Conservation (phyloP, 768 basidiomycete genomes). For the Coprinopsis sp. region DNA sequence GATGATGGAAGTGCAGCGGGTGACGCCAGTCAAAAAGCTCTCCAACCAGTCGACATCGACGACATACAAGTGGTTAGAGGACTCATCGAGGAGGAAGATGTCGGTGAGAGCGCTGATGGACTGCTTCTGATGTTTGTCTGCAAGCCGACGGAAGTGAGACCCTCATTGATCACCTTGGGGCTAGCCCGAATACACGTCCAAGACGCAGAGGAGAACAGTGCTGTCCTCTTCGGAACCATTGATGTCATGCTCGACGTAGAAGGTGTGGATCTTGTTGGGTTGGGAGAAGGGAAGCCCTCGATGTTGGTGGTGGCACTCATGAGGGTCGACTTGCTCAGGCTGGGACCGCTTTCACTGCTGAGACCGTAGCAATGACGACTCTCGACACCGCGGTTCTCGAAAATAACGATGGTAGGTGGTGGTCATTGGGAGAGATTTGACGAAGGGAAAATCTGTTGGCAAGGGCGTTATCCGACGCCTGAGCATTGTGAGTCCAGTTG, state of each 20-base stretch:
- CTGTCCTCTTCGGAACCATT: constrained; percentile 93
- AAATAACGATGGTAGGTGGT: too few species aligned
- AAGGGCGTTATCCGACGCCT: too few species aligned
- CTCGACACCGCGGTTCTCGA: constrained; percentile 94
- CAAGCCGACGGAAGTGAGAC: constrained; percentile 91
- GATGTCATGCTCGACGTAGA: constrained; percentile 99
- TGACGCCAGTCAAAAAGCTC: constrained; percentile 84
- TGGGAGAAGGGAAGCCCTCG: constrained; percentile 96
- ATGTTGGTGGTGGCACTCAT: constrained; percentile 94
- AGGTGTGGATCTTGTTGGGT: constrained; percentile 97
- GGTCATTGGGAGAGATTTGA: too few species aligned
- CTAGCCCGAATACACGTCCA: constrained; percentile 71
- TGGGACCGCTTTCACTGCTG: constrained; percentile 97
- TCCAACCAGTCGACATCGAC: constrained; percentile 98
- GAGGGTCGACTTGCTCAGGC: constrained; percentile 91
- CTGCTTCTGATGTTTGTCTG: constrained; percentile 76
- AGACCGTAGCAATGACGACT: constrained; percentile 98
- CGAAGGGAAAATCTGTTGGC: too few species aligned
- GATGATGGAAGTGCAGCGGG: constrained; percentile 93
- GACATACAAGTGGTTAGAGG: constrained; percentile 95
- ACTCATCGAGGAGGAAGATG: constrained; percentile 93
- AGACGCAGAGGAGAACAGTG: constrained; percentile 84
- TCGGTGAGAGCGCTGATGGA: constrained; percentile 90
- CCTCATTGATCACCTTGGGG: constrained; percentile 69
- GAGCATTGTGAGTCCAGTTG: too few species aligned